These are phyloP conservation scores for Thozetella sp. DNA, from an alignment of 495 filamentous ascomycete genomes.

Conservation along the genomic window DNA sequence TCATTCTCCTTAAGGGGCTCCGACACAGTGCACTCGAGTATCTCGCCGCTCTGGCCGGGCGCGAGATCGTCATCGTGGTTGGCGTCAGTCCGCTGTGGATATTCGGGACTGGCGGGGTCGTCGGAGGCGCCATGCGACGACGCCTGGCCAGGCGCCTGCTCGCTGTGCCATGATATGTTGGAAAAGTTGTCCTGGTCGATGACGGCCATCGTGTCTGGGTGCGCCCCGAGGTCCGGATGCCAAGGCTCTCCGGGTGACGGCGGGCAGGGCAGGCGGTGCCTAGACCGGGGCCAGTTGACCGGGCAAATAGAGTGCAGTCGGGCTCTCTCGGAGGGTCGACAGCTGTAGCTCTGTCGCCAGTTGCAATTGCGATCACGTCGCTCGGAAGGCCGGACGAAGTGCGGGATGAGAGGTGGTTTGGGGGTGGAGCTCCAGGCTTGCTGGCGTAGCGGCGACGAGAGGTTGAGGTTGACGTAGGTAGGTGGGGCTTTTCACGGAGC, in stretches of 20 bases:
- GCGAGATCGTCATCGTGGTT: constrained; percentile 39
- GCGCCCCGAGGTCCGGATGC: neutral
- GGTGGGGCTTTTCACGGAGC: neutral
- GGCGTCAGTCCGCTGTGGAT: constrained; percentile 13
- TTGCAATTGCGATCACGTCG: no score
- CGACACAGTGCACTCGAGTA: constrained; percentile 80
- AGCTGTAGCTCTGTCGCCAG: no score
- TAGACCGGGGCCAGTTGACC: neutral
- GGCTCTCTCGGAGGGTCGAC: no score
- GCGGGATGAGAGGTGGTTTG: neutral
- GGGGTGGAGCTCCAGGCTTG: neutral
- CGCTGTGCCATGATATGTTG: constrained; percentile 50
- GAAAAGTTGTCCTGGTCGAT: constrained; percentile 53
- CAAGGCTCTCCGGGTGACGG: neutral
- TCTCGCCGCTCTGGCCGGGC: constrained; percentile 71
- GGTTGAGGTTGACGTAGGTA: neutral
- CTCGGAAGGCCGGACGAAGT: neutral
- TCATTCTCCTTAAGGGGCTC: constrained; percentile 90
- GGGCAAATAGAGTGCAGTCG: no score
- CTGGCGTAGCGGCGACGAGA: neutral
- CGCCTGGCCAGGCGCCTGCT: constrained; percentile 21
- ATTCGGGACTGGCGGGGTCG: constrained; percentile 13
- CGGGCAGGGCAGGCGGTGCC: neutral
- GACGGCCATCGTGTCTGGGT: constrained; percentile 36
- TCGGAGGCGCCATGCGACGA: constrained; percentile 11